Evolutionary conservation across 2,329 filamentous ascomycete species (phyloP), one percentile per base, ranked within the genome.

Genomic region (Hymenoscyphus albidus): DNA sequence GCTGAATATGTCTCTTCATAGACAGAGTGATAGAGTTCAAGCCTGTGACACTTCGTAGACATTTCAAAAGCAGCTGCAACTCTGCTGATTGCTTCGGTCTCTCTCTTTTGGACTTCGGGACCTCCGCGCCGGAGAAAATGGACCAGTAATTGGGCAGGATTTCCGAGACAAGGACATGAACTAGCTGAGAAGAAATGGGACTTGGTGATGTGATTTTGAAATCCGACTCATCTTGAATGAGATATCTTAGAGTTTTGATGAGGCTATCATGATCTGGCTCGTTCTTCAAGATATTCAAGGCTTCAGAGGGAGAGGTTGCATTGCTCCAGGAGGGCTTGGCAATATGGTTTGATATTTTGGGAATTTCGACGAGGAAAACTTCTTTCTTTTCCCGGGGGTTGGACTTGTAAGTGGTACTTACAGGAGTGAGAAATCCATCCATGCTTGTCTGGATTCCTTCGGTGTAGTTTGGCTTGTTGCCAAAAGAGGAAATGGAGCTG

Each of bases 61-160:
- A 91, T 65, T 78, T 76, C 0, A 91, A 70, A 16, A 98, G 77
- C 1, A 84, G 76, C 51, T 78, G 75, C 0, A 80, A 70, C 48
- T 83, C 82, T 62, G 63, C 12, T 58, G 64, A 63, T 39, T 40
- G 57, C n/a, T 59, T 63, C 38, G 42, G 39, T 42, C 71, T 69
- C 75, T 70, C 59, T 64, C 70, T 22, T 10, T 35, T 68, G 65
- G 32, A 6, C 1, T 68, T 66, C 3, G 27, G 74, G 38, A 2
- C 73, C 75, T 73, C 66, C n/a, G 78, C 78, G 64, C 84, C 82
- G 44, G 80, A 77, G 16, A 94, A 73, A 9, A 86, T 72, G 2
- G 81, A 74, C 94, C 95, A 98, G 77, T 94, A 96, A 73, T 93
- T 91, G 1, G 91, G 90, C 7, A 92, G 80, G 32, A 90, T 93